phyloP scores from a whole-genome alignment of 208 protist genomes.

The Wallacemonas rigidus region DNA sequence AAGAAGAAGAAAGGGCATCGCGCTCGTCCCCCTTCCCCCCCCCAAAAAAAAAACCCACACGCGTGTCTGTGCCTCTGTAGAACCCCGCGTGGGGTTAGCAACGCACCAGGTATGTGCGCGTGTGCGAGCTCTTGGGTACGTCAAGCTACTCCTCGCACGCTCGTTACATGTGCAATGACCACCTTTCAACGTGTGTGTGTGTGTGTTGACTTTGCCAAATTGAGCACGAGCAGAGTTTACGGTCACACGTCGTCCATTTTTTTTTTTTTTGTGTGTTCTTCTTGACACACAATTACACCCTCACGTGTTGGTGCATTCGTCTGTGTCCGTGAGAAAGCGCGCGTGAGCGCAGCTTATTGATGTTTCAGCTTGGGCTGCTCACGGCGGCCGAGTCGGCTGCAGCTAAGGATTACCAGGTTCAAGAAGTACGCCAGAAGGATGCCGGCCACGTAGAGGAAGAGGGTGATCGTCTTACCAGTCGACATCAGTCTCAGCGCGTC shows the following conservation, averaged over 20 bases:
- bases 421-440: constrained; percentile 53
- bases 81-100: too few species aligned
- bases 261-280: not conserved
- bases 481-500: constrained; percentile 55
- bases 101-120: too few species aligned
- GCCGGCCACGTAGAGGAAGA: constrained; percentile 52
- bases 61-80: too few species aligned
- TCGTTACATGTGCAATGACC: too few species aligned
- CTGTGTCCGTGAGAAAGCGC: not conserved
- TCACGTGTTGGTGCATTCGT: not conserved
- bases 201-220: not conserved
- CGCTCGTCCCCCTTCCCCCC: too few species aligned
- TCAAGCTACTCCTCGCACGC: too few species aligned
- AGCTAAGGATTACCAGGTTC: constrained; percentile 56
- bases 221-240: not conserved
- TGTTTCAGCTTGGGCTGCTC: constrained; percentile 14
- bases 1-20: too few species aligned
- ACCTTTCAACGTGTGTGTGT: too few species aligned
- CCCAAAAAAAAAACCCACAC: too few species aligned
- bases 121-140: too few species aligned
- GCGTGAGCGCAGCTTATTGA: not conserved
- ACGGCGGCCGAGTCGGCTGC: constrained; percentile 39
- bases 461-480: constrained; percentile 40
- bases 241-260: not conserved
- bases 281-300: not conserved